A percentile compares a stretch with the other conserved stretches of the same genome.
These are phyloP conservation scores for Agastache rugosa DNA, from an alignment of 257 asterid species.

Conservation along the genomic window DNA sequence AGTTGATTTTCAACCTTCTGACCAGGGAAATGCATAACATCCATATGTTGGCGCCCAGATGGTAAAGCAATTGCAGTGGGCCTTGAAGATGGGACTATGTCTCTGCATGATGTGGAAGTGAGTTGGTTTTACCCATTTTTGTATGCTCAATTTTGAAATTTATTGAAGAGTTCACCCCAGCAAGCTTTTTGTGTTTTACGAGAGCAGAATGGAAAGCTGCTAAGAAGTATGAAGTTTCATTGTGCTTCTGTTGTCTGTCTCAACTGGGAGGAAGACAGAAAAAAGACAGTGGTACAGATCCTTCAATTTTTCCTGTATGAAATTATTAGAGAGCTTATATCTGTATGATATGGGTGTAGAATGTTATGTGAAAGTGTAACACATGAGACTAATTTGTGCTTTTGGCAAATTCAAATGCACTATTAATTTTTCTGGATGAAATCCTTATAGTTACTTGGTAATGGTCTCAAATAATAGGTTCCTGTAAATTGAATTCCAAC, in stretches of 20 bases:
- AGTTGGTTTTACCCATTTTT: constrained; percentile 37
- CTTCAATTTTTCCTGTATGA: constrained; percentile 19
- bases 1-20: constrained; percentile 30
- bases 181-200: constrained; percentile 35
- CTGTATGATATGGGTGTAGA: constrained; percentile 18
- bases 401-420: background rate
- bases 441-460: background rate
- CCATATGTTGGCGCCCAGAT: constrained; percentile 99
- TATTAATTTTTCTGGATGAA: background rate
- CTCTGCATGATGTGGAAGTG: constrained; percentile 96
- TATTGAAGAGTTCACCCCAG: constrained; percentile 15
- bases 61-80: constrained; percentile 95
- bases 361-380: constrained; percentile 1
- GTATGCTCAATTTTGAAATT: constrained; percentile 7
- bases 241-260: constrained; percentile 76
- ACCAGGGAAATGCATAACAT: constrained; percentile 75
- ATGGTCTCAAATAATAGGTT: no score
- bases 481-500: no score
- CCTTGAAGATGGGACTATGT: constrained; percentile 88
- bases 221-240: constrained; percentile 79
- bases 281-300: constrained; percentile 54
- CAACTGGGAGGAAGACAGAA: constrained; percentile 90
- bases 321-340: constrained; percentile 20
- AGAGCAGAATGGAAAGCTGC: constrained; percentile 86
- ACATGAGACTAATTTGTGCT: background rate